phyloP scores from a whole-genome alignment of 768 basidiomycete species.

The Rhizopogon sp. region DNA sequence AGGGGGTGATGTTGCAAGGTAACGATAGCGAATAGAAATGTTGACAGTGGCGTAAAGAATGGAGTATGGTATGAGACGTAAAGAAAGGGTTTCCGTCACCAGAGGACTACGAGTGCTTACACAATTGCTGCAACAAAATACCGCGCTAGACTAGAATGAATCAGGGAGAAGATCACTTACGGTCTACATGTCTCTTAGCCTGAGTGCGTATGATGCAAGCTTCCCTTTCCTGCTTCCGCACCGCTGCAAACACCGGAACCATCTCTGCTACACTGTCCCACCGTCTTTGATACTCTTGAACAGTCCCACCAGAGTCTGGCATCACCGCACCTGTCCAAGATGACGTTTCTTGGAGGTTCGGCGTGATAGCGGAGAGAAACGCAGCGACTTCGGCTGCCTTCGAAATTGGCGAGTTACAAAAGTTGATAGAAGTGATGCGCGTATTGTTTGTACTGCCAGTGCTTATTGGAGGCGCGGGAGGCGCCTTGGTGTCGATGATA shows the following conservation, averaged over 20 bases:
- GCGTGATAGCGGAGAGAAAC: conserved; percentile 24
- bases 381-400: conserved; percentile 20
- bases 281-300: background rate
- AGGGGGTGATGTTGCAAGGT: no score
- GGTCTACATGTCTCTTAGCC: background rate
- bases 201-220: background rate
- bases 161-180: background rate
- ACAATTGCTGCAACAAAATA: background rate
- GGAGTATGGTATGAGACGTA: no score
- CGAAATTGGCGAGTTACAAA: conserved; percentile 24
- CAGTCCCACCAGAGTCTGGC: background rate
- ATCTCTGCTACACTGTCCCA: background rate
- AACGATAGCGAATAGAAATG: no score
- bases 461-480: background rate
- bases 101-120: no score
- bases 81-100: no score
- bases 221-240: background rate
- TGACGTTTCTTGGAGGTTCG: conserved; percentile 22
- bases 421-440: conserved; percentile 22
- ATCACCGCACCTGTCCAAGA: conserved; percentile 17
- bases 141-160: no score
- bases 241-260: background rate
- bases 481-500: conserved; percentile 23
- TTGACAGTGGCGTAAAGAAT: no score
- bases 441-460: background rate